Evolutionary conservation across 1,284 basidiomycete genomes (phyloP).

Genomic region (Ceratobasidium papillatum): DNA sequence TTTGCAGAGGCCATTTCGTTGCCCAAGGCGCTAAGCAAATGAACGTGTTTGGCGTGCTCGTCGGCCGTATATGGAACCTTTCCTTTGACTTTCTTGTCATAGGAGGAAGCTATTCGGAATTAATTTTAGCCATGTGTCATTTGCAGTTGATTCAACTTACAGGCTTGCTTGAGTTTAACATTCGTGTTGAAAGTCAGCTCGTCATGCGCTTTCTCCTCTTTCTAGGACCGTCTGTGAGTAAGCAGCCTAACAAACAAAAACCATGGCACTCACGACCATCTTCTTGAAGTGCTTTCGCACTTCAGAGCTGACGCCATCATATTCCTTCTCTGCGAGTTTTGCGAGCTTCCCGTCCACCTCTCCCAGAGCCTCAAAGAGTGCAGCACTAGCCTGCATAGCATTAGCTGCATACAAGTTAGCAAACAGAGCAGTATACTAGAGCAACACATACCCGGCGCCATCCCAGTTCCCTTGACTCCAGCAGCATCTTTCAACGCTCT

Average conservation of each 20-base stretch:
- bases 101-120: slow-evolving; percentile 62
- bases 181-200: slow-evolving; percentile 74
- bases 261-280: slow-evolving; percentile 62
- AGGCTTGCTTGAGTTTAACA: slow-evolving; percentile 77
- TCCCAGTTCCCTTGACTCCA: slow-evolving; percentile 64
- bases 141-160: slow-evolving; percentile 51
- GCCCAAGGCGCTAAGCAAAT: slow-evolving; percentile 73
- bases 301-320: slow-evolving; percentile 67
- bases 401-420: slow-evolving; percentile 55
- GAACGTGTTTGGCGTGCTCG: slow-evolving; percentile 78
- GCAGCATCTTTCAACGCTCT: slow-evolving; percentile 73
- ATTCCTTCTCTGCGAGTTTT: slow-evolving; percentile 77
- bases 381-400: slow-evolving; percentile 67
- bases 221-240: slow-evolving; percentile 56
- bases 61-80: slow-evolving; percentile 71
- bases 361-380: slow-evolving; percentile 70
- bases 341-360: slow-evolving; percentile 77
- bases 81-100: slow-evolving; percentile 81
- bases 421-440: slow-evolving; percentile 23
- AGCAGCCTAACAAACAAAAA: not conserved
- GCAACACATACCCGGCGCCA: slow-evolving; percentile 64
- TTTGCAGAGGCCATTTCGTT: slow-evolving; percentile 81
- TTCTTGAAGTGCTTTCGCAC: slow-evolving; percentile 87
- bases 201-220: slow-evolving; percentile 79
- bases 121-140: not conserved